phyloP scores from a whole-genome alignment of 78 protist genomes.

The Dictyostelium capitatum region DNA sequence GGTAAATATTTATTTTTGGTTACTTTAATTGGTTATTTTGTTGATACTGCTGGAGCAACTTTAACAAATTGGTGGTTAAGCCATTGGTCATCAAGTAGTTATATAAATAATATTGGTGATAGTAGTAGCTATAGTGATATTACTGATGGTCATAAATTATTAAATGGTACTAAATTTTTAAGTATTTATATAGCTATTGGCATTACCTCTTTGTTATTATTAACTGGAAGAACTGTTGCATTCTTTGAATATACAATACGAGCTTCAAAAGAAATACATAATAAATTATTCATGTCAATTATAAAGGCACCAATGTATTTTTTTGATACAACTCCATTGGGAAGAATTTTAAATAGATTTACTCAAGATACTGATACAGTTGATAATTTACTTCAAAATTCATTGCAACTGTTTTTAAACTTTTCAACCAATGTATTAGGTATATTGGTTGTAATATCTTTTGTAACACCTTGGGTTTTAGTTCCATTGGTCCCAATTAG shows the following conservation, averaged over 20 bases:
- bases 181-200: constrained; percentile 20
- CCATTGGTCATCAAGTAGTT: neutral
- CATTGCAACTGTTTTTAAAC: neutral
- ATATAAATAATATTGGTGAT: neutral
- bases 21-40: neutral
- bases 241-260: constrained; percentile 16
- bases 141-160: too few species aligned
- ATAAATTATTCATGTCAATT: constrained; percentile 7
- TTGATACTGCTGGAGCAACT: neutral
- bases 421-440: neutral
- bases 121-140: too few species aligned
- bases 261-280: neutral
- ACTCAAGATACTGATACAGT: constrained; percentile 80
- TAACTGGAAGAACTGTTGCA: neutral
- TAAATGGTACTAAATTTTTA: neutral
- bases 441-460: neutral
- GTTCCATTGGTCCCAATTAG: constrained; percentile 60
- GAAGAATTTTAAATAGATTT: constrained; percentile 98
- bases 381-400: constrained; percentile 28
- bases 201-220: neutral
- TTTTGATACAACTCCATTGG: constrained; percentile 72
- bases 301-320: constrained; percentile 33
- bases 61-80: constrained; percentile 33
- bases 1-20: neutral
- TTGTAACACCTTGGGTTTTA: constrained; percentile 28